Evolutionary conservation across 176 grass and related monocot genomes (phyloP), one percentile per base, ranked within the genome.

Genomic region (Aegilops tauschii): DNA sequence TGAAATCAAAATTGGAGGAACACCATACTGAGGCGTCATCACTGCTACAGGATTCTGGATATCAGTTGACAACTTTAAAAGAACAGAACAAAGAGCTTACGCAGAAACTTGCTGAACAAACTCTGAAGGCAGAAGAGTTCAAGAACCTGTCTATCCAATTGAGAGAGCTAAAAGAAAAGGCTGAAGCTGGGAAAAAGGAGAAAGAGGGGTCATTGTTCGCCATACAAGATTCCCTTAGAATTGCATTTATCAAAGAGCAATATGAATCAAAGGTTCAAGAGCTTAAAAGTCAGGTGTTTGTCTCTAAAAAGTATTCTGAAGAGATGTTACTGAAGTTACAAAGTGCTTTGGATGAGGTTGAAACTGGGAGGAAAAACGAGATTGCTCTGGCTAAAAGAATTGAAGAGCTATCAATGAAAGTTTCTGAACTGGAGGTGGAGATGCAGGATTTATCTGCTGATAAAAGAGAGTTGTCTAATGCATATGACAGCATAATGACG

Each of bases 241-340:
- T 99, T 88, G 97, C 89, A 82, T 99, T 99, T 77, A 94, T 99
- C 64, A 99, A 92, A 85, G 97, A 99, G 71, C 97, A 99, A 71
- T 96, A 99, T 73, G 97, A 99, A 87, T 91, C 92, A 1, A 99
- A 94, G 82, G 91, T 99, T 86, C 97, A 99, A 85, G 97, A 99
- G 72, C 66, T 99, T 32, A 99, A 94, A 86, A 89, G 90, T 83
- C 97, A 94, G 73, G 83, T 90, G 28, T 89, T 82, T 83, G 85
- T 93, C 59, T 96, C 90, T 37, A 94, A 96, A 86, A 94, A 96
- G 44, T 94, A 96, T 92, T 83, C 97, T 62, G 97, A 99, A 96
- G 97, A 99, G 89, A 96, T 99, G 94, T 81, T 99, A 80, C 62
- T 99, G 62, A 99, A 96, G 85, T 83, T 99, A 77, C 94, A 99